phyloP scores from a whole-genome alignment of 257 asterid species.

The Solanum sitiens region DNA sequence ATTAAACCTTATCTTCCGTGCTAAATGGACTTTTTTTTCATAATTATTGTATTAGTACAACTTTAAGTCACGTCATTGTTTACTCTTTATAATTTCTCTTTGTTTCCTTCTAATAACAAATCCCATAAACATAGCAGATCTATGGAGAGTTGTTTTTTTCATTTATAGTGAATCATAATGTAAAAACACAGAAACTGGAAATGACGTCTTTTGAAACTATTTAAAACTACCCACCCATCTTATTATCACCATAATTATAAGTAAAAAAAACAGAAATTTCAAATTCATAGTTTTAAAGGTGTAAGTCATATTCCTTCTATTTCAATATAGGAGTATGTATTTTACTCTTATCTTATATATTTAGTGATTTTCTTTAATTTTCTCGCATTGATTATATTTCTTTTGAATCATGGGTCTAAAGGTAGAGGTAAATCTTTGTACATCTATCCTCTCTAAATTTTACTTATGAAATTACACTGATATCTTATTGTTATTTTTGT shows the following conservation, averaged over 20 bases:
- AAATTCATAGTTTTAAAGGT: neutral
- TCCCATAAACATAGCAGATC: neutral
- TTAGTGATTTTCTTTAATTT: no score
- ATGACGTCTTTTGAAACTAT: neutral
- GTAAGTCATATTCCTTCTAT: neutral
- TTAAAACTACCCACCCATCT: neutral
- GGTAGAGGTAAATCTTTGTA: neutral
- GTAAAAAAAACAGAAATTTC: neutral
- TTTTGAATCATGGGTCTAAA: neutral
- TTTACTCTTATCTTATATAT: neutral
- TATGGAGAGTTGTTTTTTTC: neutral
- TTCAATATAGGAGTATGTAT: neutral
- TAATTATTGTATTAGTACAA: no score
- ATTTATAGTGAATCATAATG: neutral
- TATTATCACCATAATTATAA: no score
- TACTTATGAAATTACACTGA: neutral
- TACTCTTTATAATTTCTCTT: neutral
- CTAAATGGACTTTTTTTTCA: no score
- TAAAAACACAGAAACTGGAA: neutral
- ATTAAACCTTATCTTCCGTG: accelerated
- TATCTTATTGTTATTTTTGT: accelerated
- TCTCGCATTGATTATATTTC: no score
- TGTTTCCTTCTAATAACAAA: neutral
- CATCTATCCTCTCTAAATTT: neutral
- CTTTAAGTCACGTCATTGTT: neutral